Conservation (phyloP, 2,329 filamentous ascomycete species). For the Fusarium pseudograminearum region DNA sequence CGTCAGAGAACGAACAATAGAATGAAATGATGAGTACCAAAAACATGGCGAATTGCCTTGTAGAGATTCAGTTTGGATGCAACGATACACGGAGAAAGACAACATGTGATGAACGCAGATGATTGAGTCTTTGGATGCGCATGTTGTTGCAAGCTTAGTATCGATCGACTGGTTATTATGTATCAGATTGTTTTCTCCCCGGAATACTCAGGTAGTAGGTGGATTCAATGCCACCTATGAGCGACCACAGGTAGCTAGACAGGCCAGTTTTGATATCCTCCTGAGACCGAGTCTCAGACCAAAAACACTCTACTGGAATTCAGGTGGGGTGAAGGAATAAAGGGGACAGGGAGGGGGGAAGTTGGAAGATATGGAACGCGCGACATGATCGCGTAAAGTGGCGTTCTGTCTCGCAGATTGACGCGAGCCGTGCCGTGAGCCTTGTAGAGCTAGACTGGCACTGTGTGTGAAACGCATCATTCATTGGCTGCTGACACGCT, state of each 20-base stretch:
- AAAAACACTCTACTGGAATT: slow-evolving; percentile 39
- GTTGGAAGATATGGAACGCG: slow-evolving; percentile 19
- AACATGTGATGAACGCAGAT: background rate
- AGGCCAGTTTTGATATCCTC: slow-evolving; percentile 24
- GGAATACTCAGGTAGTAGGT: background rate
- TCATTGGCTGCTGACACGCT: slow-evolving; percentile 34
- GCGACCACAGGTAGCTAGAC: slow-evolving; percentile 10
- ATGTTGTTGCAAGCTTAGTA: background rate
- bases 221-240: slow-evolving; percentile 4
- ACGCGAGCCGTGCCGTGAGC: slow-evolving; percentile 29
- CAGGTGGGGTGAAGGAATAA: slow-evolving; percentile 24
- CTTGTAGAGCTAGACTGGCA: background rate
- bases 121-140: slow-evolving; percentile 6
- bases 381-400: slow-evolving; percentile 45
- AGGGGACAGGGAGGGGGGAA: slow-evolving; percentile 23
- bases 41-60: background rate
- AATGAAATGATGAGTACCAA: slow-evolving; percentile 43
- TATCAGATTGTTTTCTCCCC: slow-evolving; percentile 5
- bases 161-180: slow-evolving; percentile 21
- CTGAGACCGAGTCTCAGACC: slow-evolving; percentile 25
- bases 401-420: slow-evolving; percentile 23
- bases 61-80: background rate
- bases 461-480: background rate
- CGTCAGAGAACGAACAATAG: slow-evolving; percentile 36
- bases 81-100: no score